Base-by-base conservation (phyloP, 768 basidiomycete genomes). In the Naganishia onofrii region DNA sequence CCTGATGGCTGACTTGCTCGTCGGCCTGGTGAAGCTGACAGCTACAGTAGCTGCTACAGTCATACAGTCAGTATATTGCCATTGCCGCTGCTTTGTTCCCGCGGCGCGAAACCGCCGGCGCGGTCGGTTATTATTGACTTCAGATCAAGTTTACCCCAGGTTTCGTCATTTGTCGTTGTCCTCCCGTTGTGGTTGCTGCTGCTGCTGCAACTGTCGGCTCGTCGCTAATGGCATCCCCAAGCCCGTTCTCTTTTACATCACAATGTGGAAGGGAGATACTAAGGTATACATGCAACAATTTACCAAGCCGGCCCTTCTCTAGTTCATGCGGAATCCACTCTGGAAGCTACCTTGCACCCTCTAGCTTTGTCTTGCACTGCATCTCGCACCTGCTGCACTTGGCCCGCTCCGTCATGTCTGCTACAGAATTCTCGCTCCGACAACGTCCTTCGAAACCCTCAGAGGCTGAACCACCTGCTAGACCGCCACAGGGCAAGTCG, bases 341-440 rank as follows among this genome's bases (percentile, higher is more conserved):
- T 13, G 48, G 48, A n/a, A 3, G 7, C 48, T 7, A 51, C 48
- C 7, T 19, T 34, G 57, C 3, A 38, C 34, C 8, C 57, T 36
- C 57, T 34, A n/a, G n/a, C n/a, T 23, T 23, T 23, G 1, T 58
- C 55, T 15, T 7, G 6, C 4, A 26, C 7, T 6, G 5, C 55
- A 29, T 56, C 17, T 58, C 57, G 34, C 9, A 38, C 23, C 12
- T 51, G 34, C 15, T 5, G 28, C 57, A 31, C n/a, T 38, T 17
- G 21, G n/a, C 10, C 15, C 57, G 26, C 19, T 42, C 29, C 46
- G 31, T 21, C 46, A 68, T 68, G 67, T 68, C 67, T 5, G 55
- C 55, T 46, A 57, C 67, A 21, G 67, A 68, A 29, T 68, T 68
- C 21, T 56, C 55, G 21, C 42, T 68, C 1, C 12, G 56, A 12